Base-by-base conservation (phyloP, 1,139 yeast species). In the Magnusiomyces clavatus region DNA sequence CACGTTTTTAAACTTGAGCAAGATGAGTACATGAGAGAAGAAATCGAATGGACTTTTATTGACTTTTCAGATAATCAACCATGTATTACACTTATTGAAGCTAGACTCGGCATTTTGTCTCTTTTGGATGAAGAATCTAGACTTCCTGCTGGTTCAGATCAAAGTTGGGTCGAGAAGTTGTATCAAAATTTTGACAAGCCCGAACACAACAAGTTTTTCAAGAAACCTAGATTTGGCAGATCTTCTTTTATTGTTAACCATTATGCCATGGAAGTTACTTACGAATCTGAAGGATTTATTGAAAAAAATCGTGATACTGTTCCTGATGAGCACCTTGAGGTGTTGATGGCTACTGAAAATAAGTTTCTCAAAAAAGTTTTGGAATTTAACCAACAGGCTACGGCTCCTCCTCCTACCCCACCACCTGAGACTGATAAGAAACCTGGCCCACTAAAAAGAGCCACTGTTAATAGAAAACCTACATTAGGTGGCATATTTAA, bases 31-130 rank as follows among this genome's bases (percentile, higher is more conserved):
- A 77, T 89, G 48, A 80, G 79, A 55, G 98, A 92, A 73, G 87
- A 90, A 63, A 90, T 92, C 58, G 94, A 90, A 69, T 92, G 98
- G 97, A 85, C 94, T 14, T 92, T 92, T 66, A 92, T 92, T 62
- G 97, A 92, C 63, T 92, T 90, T 65, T 82, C 94, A 53, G 99
- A 92, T 68, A 94, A 94, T 68, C 97, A 92, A 72, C 97, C 97
- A 6, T 92, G 98, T 73, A 94, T 94, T 64, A 85, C 85, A 60
- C 77, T 92, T 61, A 92, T 92, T 64, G 99, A 92, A 72, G 84
- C 83, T 64, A 86, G 83, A 68, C 70, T 89, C 58, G 98, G 98
- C 68, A 82, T 92, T 54, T 74, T 92, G 59, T 81, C 96, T 0
- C 76, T 92, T 57, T 77, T 92, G 58, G 98, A 92, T 67, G 98